phyloP scores from a whole-genome alignment of 75 land plant genomes.

The Gnetum montanum region DNA sequence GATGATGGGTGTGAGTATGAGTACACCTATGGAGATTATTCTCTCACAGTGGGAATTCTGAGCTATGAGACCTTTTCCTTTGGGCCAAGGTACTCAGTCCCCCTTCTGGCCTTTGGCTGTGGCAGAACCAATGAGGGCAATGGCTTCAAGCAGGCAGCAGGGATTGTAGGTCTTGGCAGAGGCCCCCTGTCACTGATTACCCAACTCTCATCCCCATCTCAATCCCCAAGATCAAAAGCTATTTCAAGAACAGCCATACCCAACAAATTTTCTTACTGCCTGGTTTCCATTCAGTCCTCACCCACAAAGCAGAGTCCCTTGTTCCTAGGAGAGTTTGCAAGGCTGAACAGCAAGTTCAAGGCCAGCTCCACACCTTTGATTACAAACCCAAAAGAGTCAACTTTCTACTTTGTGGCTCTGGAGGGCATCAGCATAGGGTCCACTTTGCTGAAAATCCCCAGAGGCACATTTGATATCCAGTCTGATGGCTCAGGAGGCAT shows the following conservation, averaged over 20 bases:
- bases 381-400: conserved; percentile 11
- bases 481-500: conserved; percentile 50
- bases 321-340: conserved; percentile 39
- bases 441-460: conserved; percentile 6
- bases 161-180: conserved; percentile 56
- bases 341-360: neutral
- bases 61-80: conserved; percentile 52
- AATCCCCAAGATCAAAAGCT: too few relatives aligned
- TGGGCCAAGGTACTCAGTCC: neutral
- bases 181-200: conserved; percentile 55
- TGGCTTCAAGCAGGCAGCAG: conserved; percentile 40
- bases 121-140: conserved; percentile 32
- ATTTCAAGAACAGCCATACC: neutral
- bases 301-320: conserved; percentile 25
- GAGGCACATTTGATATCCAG: conserved; percentile 12
- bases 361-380: conserved; percentile 25
- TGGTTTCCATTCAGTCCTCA: conserved; percentile 24
- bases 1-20: conserved; percentile 31
- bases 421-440: conserved; percentile 35
- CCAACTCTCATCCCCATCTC: conserved; percentile 17
- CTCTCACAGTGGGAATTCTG: conserved; percentile 47
- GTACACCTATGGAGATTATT: conserved; percentile 63
- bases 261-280: conserved; percentile 58
- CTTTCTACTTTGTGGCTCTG: conserved; percentile 45
- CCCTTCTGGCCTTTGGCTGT: conserved; percentile 41